Base-by-base conservation (phyloP, 2,329 filamentous ascomycete genomes). In the Sphaerulina musiva region DNA sequence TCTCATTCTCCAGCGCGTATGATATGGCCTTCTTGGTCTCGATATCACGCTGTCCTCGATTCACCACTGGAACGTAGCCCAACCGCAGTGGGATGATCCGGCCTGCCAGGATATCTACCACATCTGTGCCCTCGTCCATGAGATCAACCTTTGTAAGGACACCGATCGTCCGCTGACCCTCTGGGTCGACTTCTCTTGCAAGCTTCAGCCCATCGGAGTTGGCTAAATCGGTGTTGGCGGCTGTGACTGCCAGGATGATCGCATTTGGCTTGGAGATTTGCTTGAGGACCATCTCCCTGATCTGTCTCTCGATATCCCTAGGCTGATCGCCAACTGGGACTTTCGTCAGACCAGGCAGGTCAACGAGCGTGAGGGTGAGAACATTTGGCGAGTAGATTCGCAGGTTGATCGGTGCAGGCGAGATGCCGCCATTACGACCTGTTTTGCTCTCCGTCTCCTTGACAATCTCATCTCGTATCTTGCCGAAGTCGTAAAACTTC, bases 331-430 rank as follows among this genome's bases (percentile, higher is more conserved):
- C 92, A 38, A 97, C 91, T 7, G 92, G 92, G 53, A 97, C 92
- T 76, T 95, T 95, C 61, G 93, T 98, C 69, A 98, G 76, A 72
- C 93, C 93, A 45, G 93, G 93, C 74, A 98, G 76, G 80, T 98
- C 93, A 67, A 98, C 93, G 55, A 98, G 80, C 6, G 93, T 98
- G 64, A 98, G 80, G 54, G 95, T 98, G 57, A 98, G 83, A 70
- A 98, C 95, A 69, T 98, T 95, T 51, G 93, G 93, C 49, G 92
- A 97, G 81, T 95, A 97, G 75, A 98, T 95, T 68, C 93, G 85
- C 68, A 98, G 79, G 78, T 97, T 97, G 80, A 98, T 98, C 48
- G 93, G 93, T 32, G 89, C 87, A 23, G 93, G 89, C 45, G 92
- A 97, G 74, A 98, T 98, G 73, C 92, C 93, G 48, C 87, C 88